Evolutionary conservation across 139 green algal genomes (phyloP).

Genomic region (Asterochloris erici): DNA sequence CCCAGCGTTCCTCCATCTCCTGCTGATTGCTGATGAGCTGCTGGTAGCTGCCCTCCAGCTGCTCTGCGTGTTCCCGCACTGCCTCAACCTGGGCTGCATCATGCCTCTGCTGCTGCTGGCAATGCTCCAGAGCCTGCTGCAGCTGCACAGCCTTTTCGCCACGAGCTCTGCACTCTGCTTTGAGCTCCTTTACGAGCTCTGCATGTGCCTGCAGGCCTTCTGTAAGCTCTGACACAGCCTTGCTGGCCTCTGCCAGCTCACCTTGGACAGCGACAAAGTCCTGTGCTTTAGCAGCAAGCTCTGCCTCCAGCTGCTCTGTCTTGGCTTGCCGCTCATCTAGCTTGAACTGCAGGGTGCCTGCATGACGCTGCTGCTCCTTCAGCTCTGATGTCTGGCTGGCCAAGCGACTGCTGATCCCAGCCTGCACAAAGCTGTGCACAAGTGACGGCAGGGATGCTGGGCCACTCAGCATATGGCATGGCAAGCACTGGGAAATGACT

Average conservation of each 20-base stretch:
- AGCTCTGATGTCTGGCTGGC: no score
- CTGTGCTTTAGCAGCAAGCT: background rate
- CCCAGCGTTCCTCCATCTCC: background rate
- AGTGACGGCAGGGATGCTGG: no score
- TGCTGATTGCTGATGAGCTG: conserved; percentile 4
- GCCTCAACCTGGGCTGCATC: background rate
- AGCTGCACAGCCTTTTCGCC: background rate
- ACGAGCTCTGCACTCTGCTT: background rate
- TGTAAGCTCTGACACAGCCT: background rate
- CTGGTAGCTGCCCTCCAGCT: background rate
- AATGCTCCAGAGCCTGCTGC: background rate
- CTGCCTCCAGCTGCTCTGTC: background rate
- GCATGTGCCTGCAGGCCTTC: background rate
- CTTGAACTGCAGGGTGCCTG: background rate
- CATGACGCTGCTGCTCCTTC: background rate
- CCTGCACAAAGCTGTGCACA: no score
- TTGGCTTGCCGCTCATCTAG: background rate
- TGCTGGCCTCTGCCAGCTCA: background rate
- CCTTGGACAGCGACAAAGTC: background rate
- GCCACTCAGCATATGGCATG: no score
- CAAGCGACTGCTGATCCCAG: no score
- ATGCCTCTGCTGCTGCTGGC: background rate
- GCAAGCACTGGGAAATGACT: no score
- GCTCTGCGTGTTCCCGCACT: background rate
- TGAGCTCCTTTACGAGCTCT: background rate